Evolutionary conservation across 352 stramenopile species (phyloP), one percentile per base, ranked within the genome.

Genomic region (Aphanomyces cochlioides): DNA sequence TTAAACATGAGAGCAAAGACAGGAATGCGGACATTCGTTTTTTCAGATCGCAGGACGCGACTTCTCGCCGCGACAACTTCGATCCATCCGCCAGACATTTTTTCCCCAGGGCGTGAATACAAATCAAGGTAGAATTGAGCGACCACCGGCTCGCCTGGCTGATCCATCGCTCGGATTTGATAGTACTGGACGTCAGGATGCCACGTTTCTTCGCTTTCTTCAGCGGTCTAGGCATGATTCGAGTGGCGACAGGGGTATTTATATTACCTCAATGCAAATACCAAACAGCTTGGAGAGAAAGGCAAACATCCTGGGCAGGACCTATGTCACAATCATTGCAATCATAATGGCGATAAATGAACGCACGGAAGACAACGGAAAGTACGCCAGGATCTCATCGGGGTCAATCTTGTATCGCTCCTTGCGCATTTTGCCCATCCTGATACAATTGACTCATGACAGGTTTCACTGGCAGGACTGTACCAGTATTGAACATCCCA

Each of bases 51-150:
- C 10, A 50, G 43, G 17, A 50, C 17, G 10, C 17, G 10, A 50
- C 43, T 50, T 50, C 43, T 12, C 10, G 10, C 17, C 10, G 43
- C 43, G 2, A 50, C 17, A 0, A 93, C 89, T 75, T 96, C 97
- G 96, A 99, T 99, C 97, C 96, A 99, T 15, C 96, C 97, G 38
- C 97, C 97, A 39, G 95, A 95, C 53, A 96, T 88, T 82, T 99
- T 99, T 75, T 99, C 91, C 67, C 90, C 95, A 5, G 97, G 96
- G 5, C 97, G 90, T 41, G 93, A 98, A 73, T 98, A 99, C 13
- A 96, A 91, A 77, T 99, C 97, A 40, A 99, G 77, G 74, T 89
- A 99, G 77, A 99, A 99, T 50, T 86, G 92, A 7, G 96, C 96
- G 66, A 99, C 93, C 41, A 97, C 78, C 58, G 43, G 43, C 92